Evolutionary conservation across 163 green algal genomes (phyloP).

Genomic region (Coccomyxa subellipsoidea): DNA sequence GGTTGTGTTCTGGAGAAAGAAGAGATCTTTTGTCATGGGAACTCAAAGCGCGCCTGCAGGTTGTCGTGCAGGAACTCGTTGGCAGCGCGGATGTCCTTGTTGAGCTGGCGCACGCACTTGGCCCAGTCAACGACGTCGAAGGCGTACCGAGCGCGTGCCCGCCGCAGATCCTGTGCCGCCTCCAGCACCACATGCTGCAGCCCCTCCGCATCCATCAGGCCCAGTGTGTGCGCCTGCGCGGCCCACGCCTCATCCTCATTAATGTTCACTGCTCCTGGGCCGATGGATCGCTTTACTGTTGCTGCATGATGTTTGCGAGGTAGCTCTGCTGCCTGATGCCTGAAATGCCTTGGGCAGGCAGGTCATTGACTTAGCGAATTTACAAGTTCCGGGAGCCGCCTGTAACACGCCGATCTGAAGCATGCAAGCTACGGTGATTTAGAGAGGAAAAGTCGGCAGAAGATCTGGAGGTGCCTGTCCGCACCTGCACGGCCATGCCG

Average conservation of each 20-base stretch:
- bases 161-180: constrained; percentile 37
- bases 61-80: constrained; percentile 41
- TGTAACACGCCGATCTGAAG: no score
- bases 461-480: background rate
- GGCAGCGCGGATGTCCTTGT: constrained; percentile 35
- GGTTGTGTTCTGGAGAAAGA: no score
- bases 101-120: constrained; percentile 12
- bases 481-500: constrained; percentile 49
- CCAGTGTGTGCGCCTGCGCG: constrained; percentile 35
- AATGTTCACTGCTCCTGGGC: background rate
- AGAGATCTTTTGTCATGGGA: background rate
- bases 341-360: no score
- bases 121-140: constrained; percentile 28
- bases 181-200: constrained; percentile 35
- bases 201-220: constrained; percentile 34
- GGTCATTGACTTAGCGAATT: no score
- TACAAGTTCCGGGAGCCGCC: no score
- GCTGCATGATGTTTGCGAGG: no score
- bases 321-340: no score
- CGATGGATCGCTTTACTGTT: no score
- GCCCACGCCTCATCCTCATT: background rate
- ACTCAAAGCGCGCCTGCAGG: constrained; percentile 12
- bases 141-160: constrained; percentile 36
- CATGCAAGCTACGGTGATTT: no score
- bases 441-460: background rate